Percentiles rank a stretch among this genome's conserved stretches.
Evolutionary conservation across 2,329 filamentous ascomycete species (phyloP).

Genomic region (Pseudogymnoascus pannorum): DNA sequence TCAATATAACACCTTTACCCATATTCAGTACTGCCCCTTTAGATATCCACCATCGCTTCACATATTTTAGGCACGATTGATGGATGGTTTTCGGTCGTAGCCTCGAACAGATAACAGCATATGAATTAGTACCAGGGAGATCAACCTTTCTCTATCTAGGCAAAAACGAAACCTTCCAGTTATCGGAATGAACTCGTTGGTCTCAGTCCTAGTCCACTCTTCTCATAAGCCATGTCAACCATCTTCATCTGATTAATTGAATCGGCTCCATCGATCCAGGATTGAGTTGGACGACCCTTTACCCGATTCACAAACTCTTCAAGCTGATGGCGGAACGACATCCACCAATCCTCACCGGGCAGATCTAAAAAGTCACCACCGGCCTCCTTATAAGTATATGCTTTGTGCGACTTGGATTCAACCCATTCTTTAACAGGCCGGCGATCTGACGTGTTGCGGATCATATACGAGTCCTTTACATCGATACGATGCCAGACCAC

Average conservation of each 20-base stretch:
- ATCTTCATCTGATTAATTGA: conserved; percentile 38
- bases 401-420: conserved; percentile 12
- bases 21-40: too few relatives aligned
- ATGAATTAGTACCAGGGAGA: background rate
- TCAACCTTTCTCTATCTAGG: background rate
- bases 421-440: conserved; percentile 13
- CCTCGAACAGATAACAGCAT: background rate
- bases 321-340: conserved; percentile 38
- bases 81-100: background rate
- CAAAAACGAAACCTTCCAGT: background rate
- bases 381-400: conserved; percentile 15
- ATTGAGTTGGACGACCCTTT: conserved; percentile 23
- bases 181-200: conserved; percentile 18
- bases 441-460: conserved; percentile 9
- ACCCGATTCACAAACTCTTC: conserved; percentile 42
- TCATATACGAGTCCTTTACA: conserved; percentile 11
- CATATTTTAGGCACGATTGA: too few relatives aligned
- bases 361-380: conserved; percentile 10
- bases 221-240: conserved; percentile 40
- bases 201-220: conserved; percentile 29
- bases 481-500: conserved; percentile 16
- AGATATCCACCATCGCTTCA: too few relatives aligned
- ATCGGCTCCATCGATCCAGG: conserved; percentile 35
- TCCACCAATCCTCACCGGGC: conserved; percentile 23
- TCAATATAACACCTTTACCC: too few relatives aligned